Percentiles rank a stretch among this genome's conserved stretches.
Conservation (phyloP, 495 filamentous ascomycete genomes). For the Penicillium lividum region DNA sequence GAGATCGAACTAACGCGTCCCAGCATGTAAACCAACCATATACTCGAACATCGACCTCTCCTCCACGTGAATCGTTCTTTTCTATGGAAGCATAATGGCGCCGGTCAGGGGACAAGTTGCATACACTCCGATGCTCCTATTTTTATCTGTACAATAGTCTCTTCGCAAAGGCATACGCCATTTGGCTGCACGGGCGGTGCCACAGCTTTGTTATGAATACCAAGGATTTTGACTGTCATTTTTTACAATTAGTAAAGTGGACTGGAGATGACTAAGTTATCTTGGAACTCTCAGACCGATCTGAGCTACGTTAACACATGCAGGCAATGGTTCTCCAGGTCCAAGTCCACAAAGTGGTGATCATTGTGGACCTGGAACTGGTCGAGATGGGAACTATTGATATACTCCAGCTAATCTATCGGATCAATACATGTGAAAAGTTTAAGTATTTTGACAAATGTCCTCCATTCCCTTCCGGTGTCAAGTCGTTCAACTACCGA, state of each 20-base stretch:
- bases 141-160: slow-evolving; percentile 33
- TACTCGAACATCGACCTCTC: slow-evolving; percentile 6
- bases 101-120: slow-evolving; percentile 20
- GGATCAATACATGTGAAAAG: no score
- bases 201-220: slow-evolving; percentile 27
- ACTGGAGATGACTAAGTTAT: background rate
- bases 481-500: background rate
- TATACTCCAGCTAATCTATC: no score
- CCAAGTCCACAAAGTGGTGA: no score
- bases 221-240: slow-evolving; percentile 13
- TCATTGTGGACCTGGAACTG: no score
- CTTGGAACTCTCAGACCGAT: no score
- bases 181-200: slow-evolving; percentile 8
- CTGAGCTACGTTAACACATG: no score
- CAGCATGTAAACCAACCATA: slow-evolving; percentile 28
- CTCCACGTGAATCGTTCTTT: slow-evolving; percentile 14
- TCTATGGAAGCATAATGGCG: slow-evolving; percentile 28
- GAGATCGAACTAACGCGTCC: slow-evolving; percentile 4
- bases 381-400: no score
- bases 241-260: background rate
- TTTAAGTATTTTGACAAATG: background rate
- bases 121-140: slow-evolving; percentile 18
- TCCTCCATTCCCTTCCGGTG: background rate
- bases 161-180: slow-evolving; percentile 13
- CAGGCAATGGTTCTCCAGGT: no score